These are phyloP conservation scores for Artemisia annua DNA, from an alignment of 129 eudicot species.

Conservation along the genomic window DNA sequence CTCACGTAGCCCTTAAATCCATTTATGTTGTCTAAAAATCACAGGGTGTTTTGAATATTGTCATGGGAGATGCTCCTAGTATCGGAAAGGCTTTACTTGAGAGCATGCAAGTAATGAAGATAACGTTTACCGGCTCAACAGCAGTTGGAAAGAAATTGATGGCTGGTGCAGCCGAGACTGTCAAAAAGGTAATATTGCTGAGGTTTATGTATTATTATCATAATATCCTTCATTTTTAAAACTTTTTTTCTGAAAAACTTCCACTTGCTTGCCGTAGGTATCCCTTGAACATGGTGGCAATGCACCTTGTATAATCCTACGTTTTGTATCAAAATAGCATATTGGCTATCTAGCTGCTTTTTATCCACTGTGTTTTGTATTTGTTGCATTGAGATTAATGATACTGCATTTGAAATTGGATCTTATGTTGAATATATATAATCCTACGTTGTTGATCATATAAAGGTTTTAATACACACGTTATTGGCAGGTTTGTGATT, in stretches of 20 bases:
- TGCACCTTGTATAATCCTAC: constrained; percentile 91
- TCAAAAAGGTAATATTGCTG: constrained; percentile 60
- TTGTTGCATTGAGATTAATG: too few species aligned
- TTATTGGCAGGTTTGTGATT: too few species aligned
- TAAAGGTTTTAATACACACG: too few species aligned
- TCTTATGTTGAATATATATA: too few species aligned
- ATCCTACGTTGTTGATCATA: too few species aligned
- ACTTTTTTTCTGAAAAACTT: neutral
- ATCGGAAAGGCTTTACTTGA: constrained; percentile 69
- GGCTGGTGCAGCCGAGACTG: constrained; percentile 92
- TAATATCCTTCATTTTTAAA: neutral
- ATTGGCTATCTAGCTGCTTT: too few species aligned
- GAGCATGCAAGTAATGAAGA: constrained; percentile 81
- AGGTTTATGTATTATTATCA: neutral
- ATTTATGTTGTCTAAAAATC: neutral
- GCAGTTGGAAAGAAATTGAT: constrained; percentile 87
- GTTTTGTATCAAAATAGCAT: too few species aligned
- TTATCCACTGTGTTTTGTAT: too few species aligned
- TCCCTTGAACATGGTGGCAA: constrained; percentile 98
- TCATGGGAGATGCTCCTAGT: constrained; percentile 88
- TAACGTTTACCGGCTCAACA: constrained; percentile 95
- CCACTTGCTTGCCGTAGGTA: constrained; percentile 49
- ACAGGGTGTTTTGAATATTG: constrained; percentile 93
- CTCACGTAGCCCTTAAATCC: neutral
- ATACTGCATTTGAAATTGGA: too few species aligned